A percentile compares a stretch with the other conserved stretches of the same genome.
phyloP scores from a whole-genome alignment of 1,139 yeast genomes.

The Geotrichum candidum region DNA sequence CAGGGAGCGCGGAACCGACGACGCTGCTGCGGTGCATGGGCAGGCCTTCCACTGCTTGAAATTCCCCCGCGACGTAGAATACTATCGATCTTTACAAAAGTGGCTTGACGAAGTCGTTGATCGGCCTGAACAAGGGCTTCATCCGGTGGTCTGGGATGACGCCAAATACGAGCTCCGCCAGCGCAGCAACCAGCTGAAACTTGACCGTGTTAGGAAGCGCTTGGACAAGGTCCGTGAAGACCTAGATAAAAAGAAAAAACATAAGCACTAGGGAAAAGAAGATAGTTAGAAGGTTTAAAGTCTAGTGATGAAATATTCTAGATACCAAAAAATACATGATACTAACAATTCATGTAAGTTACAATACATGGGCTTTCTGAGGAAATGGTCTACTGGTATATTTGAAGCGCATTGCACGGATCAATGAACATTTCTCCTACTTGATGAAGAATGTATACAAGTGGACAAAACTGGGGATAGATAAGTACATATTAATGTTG shows the following conservation, averaged over 20 bases:
- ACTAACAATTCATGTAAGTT: too few relatives aligned
- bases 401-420: too few relatives aligned
- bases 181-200: conserved; percentile 11
- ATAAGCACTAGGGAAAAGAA: background rate
- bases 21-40: conserved; percentile 39
- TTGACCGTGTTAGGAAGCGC: conserved; percentile 1
- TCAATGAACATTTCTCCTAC: too few relatives aligned
- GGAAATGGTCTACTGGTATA: background rate
- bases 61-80: conserved; percentile 47
- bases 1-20: conserved; percentile 20
- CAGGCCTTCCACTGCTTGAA: conserved; percentile 42
- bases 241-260: background rate
- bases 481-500: too few relatives aligned
- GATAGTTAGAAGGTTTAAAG: background rate
- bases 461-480: background rate
- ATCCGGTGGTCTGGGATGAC: conserved; percentile 27
- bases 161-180: conserved; percentile 22
- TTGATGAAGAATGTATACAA: too few relatives aligned
- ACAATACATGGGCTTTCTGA: too few relatives aligned
- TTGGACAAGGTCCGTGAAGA: background rate
- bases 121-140: conserved; percentile 22
- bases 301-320: background rate
- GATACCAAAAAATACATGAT: background rate
- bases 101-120: conserved; percentile 36
- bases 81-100: conserved; percentile 38